phyloP scores from a whole-genome alignment of 352 stramenopile genomes.

The Globisporangium camurandrum region DNA sequence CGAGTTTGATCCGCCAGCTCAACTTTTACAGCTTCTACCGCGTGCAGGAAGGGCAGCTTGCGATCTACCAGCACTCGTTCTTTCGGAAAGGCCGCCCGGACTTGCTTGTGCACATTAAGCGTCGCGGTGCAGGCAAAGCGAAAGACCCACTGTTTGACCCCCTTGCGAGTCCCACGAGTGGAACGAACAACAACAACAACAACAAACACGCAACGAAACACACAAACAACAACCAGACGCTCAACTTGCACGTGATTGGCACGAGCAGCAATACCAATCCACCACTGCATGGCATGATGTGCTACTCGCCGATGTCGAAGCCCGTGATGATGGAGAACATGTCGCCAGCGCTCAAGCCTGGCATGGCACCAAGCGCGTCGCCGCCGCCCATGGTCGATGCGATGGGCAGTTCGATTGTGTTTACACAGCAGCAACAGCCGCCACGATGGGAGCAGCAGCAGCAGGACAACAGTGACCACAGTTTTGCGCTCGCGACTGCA shows the following conservation, averaged over 20 bases:
- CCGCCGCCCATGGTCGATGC: constrained; percentile 61
- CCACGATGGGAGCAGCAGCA: constrained; percentile 28
- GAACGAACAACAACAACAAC: constrained; percentile 2
- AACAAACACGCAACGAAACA: not conserved
- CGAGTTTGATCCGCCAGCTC: constrained; percentile 84
- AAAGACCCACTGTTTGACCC: constrained; percentile 85
- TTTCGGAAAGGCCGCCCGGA: constrained; percentile 79
- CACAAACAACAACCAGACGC: not conserved
- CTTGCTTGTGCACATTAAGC: constrained; percentile 80
- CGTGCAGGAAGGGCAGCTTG: constrained; percentile 78
- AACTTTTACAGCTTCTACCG: constrained; percentile 92
- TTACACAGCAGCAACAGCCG: constrained; percentile 9
- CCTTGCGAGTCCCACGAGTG: constrained; percentile 19
- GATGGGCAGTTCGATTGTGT: constrained; percentile 34
- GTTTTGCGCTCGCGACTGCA: constrained; percentile 26
- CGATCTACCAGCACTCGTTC: constrained; percentile 83
- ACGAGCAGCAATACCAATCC: constrained; percentile 21
- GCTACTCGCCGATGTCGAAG: constrained; percentile 79
- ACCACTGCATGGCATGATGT: constrained; percentile 31
- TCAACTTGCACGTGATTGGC: constrained; percentile 16
- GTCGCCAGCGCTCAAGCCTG: constrained; percentile 73
- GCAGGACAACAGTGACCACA: constrained; percentile 30
- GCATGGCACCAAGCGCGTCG: constrained; percentile 29
- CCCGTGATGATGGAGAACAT: constrained; percentile 77
- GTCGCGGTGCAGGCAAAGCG: constrained; percentile 68